Base-by-base conservation (phyloP, 805 yeast species). In the Saccharomycopsis schoenii region DNA sequence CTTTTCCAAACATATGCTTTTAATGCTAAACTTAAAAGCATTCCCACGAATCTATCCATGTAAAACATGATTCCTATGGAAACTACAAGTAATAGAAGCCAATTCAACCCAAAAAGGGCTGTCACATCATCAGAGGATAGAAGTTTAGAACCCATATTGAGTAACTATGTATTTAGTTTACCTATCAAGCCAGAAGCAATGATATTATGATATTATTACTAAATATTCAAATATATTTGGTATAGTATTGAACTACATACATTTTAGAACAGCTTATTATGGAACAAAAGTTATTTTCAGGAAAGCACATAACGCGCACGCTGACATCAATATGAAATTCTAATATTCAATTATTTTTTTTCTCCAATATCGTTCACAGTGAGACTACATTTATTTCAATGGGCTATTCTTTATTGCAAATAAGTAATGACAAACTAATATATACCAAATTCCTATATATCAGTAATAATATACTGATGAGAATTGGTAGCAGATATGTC, bases 31-130 rank as follows among this genome's bases (percentile, higher is more conserved):
- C 93, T 81, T 10, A 89, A 29, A 0, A 81, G 15, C 54, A 78
- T 76, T 11, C 93, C 98, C 19, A 86, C 70, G 3, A 85, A 73
- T 61, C 97, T 78, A 67, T 87, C 85, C 73, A 90, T 82, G 73
- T 86, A 88, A 74, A 91, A 92, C 51, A 90, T 73, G 58, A 88
- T 78, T 25, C 86, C 80, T 0, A 89, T 67, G 0, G 85, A 76
- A 1, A 88, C 76, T 15, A 86, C 72, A 37, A 88, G 78, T 2
- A 86, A 79, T 62, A 91, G 74, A 39, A 88, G 73, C 96, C 97
- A 90, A 70, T 89, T 91, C 17, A 84, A 86, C 65, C 92, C 75
- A 72, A 92, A 93, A 24, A 89, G 89, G 39, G 58, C 59, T 9
- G 64, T 43, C 1, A 61, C 51, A 29, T 61, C 60, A 34, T 51